Evolutionary conservation across 371 early-diverging fungal species (phyloP), one percentile per base, ranked within the genome.

Genomic region (Basidiobolus meristosporus): DNA sequence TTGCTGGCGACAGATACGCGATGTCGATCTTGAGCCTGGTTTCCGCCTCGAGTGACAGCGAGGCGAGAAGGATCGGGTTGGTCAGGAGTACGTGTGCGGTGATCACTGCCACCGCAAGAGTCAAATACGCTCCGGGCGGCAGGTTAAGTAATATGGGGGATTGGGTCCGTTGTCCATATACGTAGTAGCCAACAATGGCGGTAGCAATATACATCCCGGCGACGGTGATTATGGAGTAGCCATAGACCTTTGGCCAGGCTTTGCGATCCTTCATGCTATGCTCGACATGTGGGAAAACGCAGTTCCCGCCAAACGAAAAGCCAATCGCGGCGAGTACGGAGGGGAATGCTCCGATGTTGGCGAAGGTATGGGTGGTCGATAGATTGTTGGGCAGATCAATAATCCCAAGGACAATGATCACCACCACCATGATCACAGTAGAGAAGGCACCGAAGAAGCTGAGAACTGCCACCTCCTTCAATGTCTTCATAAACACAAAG

Each of bases 1-100:
- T 48, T 12, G 48, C 31, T 15, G 45, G 46, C n/a, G 60, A 56
- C 10, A 59, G 49, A 10, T 54, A 48, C 15, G 44, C 59, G 0
- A 62, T 54, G n/a, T 54, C 52, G 9, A 73, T 53, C 29, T 60
- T 38, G 28, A 56, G 43, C 0, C 33, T 41, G 4, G 40, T 36
- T 19, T 56, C 56, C 16, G 52, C 31, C 47, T 54, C 55, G 18
- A 36, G 36, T 19, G 36, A 36, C 45, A 90, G 78, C 0, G 86
- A 74, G 1, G 87, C 83, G 33, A 81, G 42, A 39, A 85, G 56
- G 22, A 88, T 67, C 7, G 90, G 90, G 12, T 77, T 68, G 7
- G 88, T 84, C 14, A 80, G 51, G 3, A 87, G 46, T 7, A 87
- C 85, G 44, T 88, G 88, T 12, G 77, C 52, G 0, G 85, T 82